Evolutionary conservation across 495 filamentous ascomycete species (phyloP).

Genomic region (Penicillium goetzii): DNA sequence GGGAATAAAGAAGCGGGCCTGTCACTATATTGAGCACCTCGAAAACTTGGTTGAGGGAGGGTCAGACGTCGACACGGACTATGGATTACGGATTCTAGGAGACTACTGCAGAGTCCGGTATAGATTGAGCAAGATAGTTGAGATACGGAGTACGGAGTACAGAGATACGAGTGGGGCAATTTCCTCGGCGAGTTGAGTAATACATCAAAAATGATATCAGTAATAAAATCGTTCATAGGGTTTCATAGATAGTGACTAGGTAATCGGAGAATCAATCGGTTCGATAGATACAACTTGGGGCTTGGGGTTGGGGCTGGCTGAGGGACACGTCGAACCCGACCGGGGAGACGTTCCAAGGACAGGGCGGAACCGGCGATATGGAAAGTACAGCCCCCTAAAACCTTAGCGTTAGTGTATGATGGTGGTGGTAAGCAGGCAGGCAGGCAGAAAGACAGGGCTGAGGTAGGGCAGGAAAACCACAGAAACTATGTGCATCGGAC

Average conservation of each 20-base stretch:
- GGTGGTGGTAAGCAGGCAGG: neutral
- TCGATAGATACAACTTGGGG: neutral
- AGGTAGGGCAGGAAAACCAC: neutral
- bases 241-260: neutral
- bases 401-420: neutral
- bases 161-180: too few relatives aligned
- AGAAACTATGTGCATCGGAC: neutral
- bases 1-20: neutral
- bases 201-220: neutral
- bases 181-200: too few relatives aligned
- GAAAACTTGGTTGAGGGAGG: neutral
- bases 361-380: conserved; percentile 7
- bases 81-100: too few relatives aligned
- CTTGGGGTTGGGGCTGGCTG: conserved; percentile 12
- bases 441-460: conserved; percentile 3
- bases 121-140: neutral
- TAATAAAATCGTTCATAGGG: neutral
- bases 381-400: conserved; percentile 7
- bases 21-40: neutral
- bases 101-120: neutral
- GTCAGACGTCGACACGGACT: too few relatives aligned
- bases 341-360: neutral
- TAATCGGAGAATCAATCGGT: neutral
- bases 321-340: conserved; percentile 14
- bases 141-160: too few relatives aligned